Evolutionary conservation across 345 rosid species (phyloP).

Genomic region (Corchorus capsularis): DNA sequence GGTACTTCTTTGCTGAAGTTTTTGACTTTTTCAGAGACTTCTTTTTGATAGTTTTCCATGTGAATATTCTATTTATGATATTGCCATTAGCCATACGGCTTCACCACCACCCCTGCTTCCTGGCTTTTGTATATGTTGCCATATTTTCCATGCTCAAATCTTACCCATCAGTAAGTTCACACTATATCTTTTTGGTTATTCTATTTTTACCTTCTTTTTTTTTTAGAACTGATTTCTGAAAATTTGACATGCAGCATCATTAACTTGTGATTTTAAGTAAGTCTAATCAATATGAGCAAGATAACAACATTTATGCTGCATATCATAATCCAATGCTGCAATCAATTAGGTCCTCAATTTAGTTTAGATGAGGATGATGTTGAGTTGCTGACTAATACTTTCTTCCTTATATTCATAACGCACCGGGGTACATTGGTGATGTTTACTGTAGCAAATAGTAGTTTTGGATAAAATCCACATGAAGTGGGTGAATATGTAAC

Average conservation of each 20-base stretch:
- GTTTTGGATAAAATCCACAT: not conserved
- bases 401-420: not conserved
- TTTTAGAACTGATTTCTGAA: not conserved
- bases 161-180: constrained; percentile 82
- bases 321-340: not conserved
- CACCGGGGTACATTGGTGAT: not conserved
- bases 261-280: not conserved
- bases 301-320: not conserved
- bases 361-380: not conserved
- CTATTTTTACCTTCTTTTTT: not conserved
- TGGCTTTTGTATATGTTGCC: constrained; percentile 81
- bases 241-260: not conserved
- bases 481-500: constrained; percentile 6
- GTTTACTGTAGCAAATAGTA: not conserved
- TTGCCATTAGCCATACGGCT: constrained; percentile 86
- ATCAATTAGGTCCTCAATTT: not conserved
- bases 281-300: not conserved
- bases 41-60: constrained; percentile 87
- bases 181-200: not conserved
- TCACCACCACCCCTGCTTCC: constrained; percentile 84
- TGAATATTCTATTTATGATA: constrained; percentile 78
- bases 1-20: constrained; percentile 99
- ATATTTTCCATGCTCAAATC: constrained; percentile 88
- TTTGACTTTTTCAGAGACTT: constrained; percentile 85
- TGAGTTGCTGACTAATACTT: not conserved